phyloP scores from a whole-genome alignment of 495 filamentous ascomycete species.

The Penicillium malachiteum region DNA sequence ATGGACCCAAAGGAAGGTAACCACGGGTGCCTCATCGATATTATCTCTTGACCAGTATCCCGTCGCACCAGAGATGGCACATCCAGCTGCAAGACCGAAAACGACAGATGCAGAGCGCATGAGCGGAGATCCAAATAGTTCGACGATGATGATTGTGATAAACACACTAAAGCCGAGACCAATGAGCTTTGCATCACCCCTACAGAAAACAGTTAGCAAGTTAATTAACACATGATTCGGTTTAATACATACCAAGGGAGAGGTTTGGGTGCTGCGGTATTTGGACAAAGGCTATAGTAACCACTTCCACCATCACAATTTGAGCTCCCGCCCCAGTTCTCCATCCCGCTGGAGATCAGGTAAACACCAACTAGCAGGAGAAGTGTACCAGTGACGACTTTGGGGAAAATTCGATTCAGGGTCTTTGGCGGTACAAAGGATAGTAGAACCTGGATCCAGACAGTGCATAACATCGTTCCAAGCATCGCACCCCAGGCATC shows the following conservation, averaged over 20 bases:
- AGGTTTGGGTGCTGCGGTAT: conserved; percentile 65
- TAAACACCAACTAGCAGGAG: conserved; percentile 69
- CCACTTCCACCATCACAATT: conserved; percentile 56
- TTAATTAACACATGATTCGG: background rate
- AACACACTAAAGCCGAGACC: conserved; percentile 86
- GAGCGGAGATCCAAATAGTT: conserved; percentile 71
- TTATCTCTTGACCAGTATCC: conserved; percentile 70
- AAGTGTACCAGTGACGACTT: conserved; percentile 76
- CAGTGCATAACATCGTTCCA: conserved; percentile 63
- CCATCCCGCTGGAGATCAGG: conserved; percentile 71
- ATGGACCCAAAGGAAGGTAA: conserved; percentile 82
- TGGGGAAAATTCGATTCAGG: conserved; percentile 75
- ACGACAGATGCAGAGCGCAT: conserved; percentile 72
- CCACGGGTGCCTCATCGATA: conserved; percentile 65
- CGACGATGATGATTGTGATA: conserved; percentile 72
- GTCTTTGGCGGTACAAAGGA: conserved; percentile 49
- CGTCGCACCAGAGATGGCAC: conserved; percentile 74
- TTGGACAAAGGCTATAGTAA: conserved; percentile 62
- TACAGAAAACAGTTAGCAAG: conserved; percentile 4
- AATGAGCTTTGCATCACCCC: conserved; percentile 75
- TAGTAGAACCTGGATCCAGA: conserved; percentile 37
- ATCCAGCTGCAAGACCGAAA: conserved; percentile 73
- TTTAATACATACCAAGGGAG: conserved; percentile 52
- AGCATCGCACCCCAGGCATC: conserved; percentile 79
- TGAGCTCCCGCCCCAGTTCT: conserved; percentile 75